phyloP scores from a whole-genome alignment of 2,329 filamentous ascomycete genomes.

The Chalara sp. region DNA sequence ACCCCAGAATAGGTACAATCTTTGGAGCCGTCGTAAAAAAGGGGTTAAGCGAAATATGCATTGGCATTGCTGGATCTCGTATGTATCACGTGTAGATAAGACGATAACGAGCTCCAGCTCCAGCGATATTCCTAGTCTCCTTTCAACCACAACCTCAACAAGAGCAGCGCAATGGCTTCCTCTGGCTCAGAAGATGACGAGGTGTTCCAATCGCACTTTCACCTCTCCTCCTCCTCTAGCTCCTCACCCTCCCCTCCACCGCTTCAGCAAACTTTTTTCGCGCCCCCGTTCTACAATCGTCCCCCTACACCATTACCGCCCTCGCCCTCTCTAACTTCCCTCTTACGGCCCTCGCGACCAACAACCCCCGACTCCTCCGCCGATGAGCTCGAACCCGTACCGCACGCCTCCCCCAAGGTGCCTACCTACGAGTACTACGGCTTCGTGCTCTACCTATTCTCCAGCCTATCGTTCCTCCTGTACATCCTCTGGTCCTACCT shows the following conservation, averaged over 20 bases:
- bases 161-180: constrained; percentile 1
- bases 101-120: too few relatives aligned
- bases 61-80: too few relatives aligned
- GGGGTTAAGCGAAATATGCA: too few relatives aligned
- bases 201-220: constrained; percentile 22
- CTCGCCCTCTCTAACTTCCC: constrained; percentile 84
- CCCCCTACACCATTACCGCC: constrained; percentile 93
- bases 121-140: too few relatives aligned
- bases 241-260: constrained; percentile 26
- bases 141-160: too few relatives aligned
- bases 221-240: constrained; percentile 19
- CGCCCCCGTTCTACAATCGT: constrained; percentile 91
- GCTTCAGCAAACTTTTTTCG: constrained; percentile 44
- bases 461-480: constrained; percentile 69
- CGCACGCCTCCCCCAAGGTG: constrained; percentile 82
- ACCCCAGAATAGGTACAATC: too few relatives aligned
- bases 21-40: too few relatives aligned
- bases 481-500: constrained; percentile 75
- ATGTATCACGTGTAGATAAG: too few relatives aligned
- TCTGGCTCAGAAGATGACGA: constrained; percentile 19
- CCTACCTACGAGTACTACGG: constrained; percentile 99
- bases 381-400: constrained; percentile 71
- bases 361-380: constrained; percentile 90
- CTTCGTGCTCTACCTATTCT: constrained; percentile 92
- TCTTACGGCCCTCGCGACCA: constrained; percentile 83